These are phyloP conservation scores for Linnemannia schmuckeri DNA, from an alignment of 192 early-diverging fungal genomes.

Conservation along the genomic window DNA sequence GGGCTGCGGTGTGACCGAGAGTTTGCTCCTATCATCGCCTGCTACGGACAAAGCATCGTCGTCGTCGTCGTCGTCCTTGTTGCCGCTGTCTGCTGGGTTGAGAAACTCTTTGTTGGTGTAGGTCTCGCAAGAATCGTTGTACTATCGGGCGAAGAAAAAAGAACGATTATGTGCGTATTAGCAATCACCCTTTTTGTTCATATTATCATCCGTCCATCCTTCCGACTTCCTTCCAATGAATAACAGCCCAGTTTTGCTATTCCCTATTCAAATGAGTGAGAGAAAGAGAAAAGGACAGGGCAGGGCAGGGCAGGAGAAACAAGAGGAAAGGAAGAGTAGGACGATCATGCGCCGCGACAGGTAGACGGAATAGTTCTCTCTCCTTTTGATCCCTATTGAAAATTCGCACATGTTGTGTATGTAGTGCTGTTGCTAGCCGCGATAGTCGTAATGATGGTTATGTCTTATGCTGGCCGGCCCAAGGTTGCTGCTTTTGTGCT, in stretches of 20 bases:
- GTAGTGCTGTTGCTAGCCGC: not conserved
- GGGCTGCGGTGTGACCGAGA: conserved; percentile 54
- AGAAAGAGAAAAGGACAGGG: not conserved
- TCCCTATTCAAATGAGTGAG: not conserved
- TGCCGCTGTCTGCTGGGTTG: conserved; percentile 28
- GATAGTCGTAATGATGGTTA: not conserved
- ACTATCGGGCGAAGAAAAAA: conserved; percentile 19
- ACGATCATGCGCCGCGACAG: not conserved
- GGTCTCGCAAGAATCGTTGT: conserved; percentile 51
- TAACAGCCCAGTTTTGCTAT: not conserved
- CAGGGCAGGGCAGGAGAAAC: not conserved
- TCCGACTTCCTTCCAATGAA: not conserved
- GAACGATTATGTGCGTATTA: not conserved
- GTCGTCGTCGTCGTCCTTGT: conserved; percentile 52
- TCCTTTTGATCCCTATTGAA: not conserved
- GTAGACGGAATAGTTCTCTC: not conserved
- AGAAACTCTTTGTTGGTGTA: conserved; percentile 58
- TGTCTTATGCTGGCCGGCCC: not conserved
- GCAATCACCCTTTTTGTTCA: not conserved
- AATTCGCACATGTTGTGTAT: not conserved
- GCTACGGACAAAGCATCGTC: conserved; percentile 43
- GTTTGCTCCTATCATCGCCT: conserved; percentile 50
- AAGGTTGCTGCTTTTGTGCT: not conserved
- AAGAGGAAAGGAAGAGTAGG: not conserved
- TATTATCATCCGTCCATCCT: not conserved